A percentile compares a stretch with the other conserved stretches of the same genome.
These are phyloP conservation scores for Waitea zeae DNA, from an alignment of 1,284 basidiomycete species.

Conservation along the genomic window DNA sequence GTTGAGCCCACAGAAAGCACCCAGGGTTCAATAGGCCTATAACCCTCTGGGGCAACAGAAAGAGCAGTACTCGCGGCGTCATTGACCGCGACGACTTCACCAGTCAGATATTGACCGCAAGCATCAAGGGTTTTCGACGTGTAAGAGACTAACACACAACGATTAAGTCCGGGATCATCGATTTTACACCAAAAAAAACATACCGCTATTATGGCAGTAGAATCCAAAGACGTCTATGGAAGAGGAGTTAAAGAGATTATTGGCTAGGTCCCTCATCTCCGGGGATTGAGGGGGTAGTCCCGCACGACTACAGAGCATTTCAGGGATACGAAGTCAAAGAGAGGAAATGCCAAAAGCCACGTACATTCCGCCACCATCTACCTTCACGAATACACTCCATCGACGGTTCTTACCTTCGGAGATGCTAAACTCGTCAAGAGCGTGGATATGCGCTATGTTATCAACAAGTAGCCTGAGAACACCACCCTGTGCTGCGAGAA, in stretches of 20 bases:
- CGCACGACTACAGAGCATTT: constrained; percentile 46
- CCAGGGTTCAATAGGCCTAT: too few relatives aligned
- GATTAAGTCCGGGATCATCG: too few relatives aligned
- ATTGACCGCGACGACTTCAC: constrained; percentile 62
- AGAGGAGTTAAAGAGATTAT: constrained; percentile 29
- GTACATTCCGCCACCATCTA: constrained; percentile 65
- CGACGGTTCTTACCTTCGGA: constrained; percentile 19
- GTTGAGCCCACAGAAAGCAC: constrained; percentile 75
- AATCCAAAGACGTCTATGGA: constrained; percentile 61
- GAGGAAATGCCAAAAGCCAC: constrained; percentile 14
- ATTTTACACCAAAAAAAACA: too few relatives aligned
- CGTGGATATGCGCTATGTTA: constrained; percentile 52
- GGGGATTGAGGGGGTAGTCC: constrained; percentile 43
- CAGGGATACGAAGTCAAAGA: constrained; percentile 3
- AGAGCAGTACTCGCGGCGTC: constrained; percentile 39
- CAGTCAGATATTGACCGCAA: constrained; percentile 46
- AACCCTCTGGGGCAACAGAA: constrained; percentile 14
- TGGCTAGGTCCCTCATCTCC: constrained; percentile 38
- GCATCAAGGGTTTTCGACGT: constrained; percentile 45
- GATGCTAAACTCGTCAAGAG: constrained; percentile 41
- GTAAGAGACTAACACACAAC: too few relatives aligned
- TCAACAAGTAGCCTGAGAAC: constrained; percentile 59
- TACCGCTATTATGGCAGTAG: constrained; percentile 70
- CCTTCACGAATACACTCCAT: constrained; percentile 72
- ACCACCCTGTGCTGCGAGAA: too few relatives aligned